Evolutionary conservation across 169 alveolate genomes (phyloP).

Genomic region (Hepatocystis sp.): DNA sequence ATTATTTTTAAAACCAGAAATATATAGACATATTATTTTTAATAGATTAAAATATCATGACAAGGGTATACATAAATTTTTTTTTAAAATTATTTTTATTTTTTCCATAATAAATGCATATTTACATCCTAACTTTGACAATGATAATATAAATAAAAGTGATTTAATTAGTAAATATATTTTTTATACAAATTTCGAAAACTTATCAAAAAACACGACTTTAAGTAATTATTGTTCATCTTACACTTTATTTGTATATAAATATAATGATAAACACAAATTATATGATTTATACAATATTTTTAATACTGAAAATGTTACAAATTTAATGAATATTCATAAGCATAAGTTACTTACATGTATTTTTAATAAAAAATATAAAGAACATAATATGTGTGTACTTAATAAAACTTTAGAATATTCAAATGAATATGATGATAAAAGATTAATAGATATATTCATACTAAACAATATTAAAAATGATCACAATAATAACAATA

Average conservation of each 20-base stretch:
- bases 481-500: no score
- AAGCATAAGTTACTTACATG: conserved; percentile 47
- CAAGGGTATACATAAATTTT: conserved; percentile 41
- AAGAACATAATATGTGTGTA: conserved; percentile 25
- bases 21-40: conserved; percentile 66
- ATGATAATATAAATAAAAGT: conserved; percentile 8
- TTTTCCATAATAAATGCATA: conserved; percentile 67
- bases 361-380: conserved; percentile 30
- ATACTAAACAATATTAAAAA: conserved; percentile 3
- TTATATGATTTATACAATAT: conserved; percentile 60
- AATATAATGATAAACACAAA: conserved; percentile 46
- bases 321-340: conserved; percentile 53
- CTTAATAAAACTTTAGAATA: conserved; percentile 14
- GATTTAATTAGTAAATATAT: conserved; percentile 13
- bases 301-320: conserved; percentile 12
- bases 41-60: conserved; percentile 57
- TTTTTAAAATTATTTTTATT: conserved; percentile 35
- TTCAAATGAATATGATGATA: conserved; percentile 16
- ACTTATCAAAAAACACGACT: not conserved
- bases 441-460: conserved; percentile 32
- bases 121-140: conserved; percentile 70
- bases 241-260: conserved; percentile 50
- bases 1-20: conserved; percentile 56
- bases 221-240: conserved; percentile 34
- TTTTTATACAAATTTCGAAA: conserved; percentile 27